Percentiles rank a stretch among this genome's conserved stretches.
Conservation (phyloP, 2,329 filamentous ascomycete genomes). For the Trichophyton rubrum region DNA sequence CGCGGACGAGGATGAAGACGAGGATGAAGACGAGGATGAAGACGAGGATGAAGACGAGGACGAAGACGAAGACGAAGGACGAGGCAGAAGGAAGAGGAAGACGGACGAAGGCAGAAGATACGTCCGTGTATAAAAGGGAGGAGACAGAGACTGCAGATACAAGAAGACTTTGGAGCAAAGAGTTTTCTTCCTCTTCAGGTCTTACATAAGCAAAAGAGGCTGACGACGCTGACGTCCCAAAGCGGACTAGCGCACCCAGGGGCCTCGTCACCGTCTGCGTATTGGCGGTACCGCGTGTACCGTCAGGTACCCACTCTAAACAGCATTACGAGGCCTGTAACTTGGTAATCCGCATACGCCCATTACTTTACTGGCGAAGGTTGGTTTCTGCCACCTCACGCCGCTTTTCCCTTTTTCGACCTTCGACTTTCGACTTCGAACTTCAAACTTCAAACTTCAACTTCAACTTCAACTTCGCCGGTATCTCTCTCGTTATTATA, state of each 20-base stretch:
- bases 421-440: constrained; percentile 12
- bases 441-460: constrained; percentile 10
- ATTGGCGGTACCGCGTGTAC: constrained; percentile 5
- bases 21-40: not conserved
- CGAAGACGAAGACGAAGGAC: not conserved
- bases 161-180: not conserved
- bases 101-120: not conserved
- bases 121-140: too few species aligned
- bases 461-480: constrained; percentile 2
- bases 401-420: not conserved
- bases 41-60: not conserved
- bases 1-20: not conserved
- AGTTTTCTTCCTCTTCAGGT: not conserved
- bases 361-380: not conserved
- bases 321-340: constrained; percentile 3
- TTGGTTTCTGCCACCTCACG: not conserved
- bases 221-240: constrained; percentile 12
- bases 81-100: not conserved
- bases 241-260: constrained; percentile 1
- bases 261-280: constrained; percentile 12
- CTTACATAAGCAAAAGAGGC: constrained; percentile 7
- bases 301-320: not conserved
- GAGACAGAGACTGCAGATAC: too few species aligned
- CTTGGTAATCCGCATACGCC: not conserved
- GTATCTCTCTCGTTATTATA: not conserved